Percentiles rank a stretch among this genome's conserved stretches.
Conservation (phyloP, 495 filamentous ascomycete species). For the Penicillium antarcticum region DNA sequence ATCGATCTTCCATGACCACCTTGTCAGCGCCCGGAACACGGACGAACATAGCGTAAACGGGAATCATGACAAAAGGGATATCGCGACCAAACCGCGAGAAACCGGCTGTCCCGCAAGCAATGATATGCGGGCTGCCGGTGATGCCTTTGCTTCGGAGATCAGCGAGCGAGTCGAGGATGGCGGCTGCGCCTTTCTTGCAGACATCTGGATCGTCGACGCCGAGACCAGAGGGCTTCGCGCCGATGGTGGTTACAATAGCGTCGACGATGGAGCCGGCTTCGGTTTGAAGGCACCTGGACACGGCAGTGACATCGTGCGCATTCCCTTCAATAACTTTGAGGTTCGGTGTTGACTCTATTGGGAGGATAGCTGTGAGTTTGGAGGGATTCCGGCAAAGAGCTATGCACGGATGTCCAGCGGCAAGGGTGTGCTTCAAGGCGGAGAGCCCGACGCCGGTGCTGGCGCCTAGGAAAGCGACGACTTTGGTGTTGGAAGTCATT, state of each 20-base stretch:
- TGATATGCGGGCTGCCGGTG: slow-evolving; percentile 37
- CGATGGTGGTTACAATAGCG: slow-evolving; percentile 31
- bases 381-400: slow-evolving; percentile 59
- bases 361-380: slow-evolving; percentile 52
- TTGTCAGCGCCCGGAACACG: slow-evolving; percentile 57
- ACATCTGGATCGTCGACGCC: slow-evolving; percentile 52
- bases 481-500: slow-evolving; percentile 18
- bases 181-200: slow-evolving; percentile 48
- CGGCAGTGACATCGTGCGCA: slow-evolving; percentile 40
- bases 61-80: slow-evolving; percentile 45
- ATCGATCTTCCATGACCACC: slow-evolving; percentile 51
- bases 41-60: slow-evolving; percentile 51
- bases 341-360: slow-evolving; percentile 26
- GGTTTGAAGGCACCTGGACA: slow-evolving; percentile 33
- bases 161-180: slow-evolving; percentile 45
- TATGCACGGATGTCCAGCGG: slow-evolving; percentile 43
- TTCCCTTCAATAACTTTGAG: slow-evolving; percentile 52
- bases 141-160: slow-evolving; percentile 13
- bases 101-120: slow-evolving; percentile 54
- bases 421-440: slow-evolving; percentile 48
- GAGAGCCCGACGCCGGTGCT: slow-evolving; percentile 47
- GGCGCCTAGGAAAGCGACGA: slow-evolving; percentile 49
- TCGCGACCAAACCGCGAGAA: slow-evolving; percentile 46
- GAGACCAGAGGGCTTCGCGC: slow-evolving; percentile 18
- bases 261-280: slow-evolving; percentile 22